Conservation (phyloP, 257 asterid species). For the Eustoma russellianum region DNA sequence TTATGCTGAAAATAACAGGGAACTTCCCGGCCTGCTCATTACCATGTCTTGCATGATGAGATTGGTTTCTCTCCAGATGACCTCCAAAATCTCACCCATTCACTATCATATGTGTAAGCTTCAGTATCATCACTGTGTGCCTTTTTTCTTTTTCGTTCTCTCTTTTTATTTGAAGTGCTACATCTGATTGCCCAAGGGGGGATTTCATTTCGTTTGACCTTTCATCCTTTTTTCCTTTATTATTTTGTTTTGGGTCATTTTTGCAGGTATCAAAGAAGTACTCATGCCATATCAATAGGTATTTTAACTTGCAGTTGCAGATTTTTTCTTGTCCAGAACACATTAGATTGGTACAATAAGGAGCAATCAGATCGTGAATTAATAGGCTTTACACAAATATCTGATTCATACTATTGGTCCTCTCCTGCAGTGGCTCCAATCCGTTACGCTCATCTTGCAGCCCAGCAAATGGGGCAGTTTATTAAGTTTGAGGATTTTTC, state of each 20-base stretch:
- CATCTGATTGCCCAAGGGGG: neutral
- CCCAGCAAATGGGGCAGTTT: conserved; percentile 67
- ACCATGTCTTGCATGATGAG: conserved; percentile 83
- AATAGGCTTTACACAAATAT: neutral
- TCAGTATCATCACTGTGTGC: too few relatives aligned
- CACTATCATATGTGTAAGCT: conserved; percentile 83
- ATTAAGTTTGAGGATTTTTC: conserved; percentile 56
- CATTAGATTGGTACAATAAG: neutral
- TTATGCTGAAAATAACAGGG: conserved; percentile 41
- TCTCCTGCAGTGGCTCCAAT: conserved; percentile 72
- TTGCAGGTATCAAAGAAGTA: conserved; percentile 72
- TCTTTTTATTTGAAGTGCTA: neutral
- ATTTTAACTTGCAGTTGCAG: conserved; percentile 14
- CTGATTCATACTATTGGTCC: neutral
- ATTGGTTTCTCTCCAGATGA: conserved; percentile 89
- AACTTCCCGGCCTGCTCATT: conserved; percentile 86
- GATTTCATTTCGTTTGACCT: too few relatives aligned
- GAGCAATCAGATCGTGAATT: neutral
- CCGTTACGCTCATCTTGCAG: conserved; percentile 90
- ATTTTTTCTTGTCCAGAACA: neutral
- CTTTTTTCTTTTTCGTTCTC: too few relatives aligned
- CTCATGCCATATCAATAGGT: conserved; percentile 85
- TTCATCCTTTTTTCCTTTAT: too few relatives aligned
- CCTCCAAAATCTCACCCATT: conserved; percentile 72
- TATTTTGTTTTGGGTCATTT: neutral